phyloP scores from a whole-genome alignment of 2,329 filamentous ascomycete species.

The Calonectria hawksworthii region DNA sequence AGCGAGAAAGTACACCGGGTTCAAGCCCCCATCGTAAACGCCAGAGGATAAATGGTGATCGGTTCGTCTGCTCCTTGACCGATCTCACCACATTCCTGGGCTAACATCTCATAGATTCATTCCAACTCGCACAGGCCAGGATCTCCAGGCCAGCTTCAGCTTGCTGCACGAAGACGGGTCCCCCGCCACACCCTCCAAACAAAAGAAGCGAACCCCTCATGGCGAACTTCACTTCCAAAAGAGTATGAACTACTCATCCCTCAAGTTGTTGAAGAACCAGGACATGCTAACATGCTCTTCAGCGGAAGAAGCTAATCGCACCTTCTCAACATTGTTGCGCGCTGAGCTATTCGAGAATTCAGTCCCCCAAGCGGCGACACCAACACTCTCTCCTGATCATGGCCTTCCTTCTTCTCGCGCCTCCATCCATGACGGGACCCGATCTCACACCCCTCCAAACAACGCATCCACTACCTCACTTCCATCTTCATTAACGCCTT shows the following conservation, averaged over 20 bases:
- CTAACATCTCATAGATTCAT: conserved; percentile 79
- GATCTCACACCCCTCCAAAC: conserved; percentile 85
- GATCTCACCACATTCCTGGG: not conserved
- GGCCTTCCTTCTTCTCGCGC: conserved; percentile 65
- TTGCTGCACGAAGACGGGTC: conserved; percentile 93
- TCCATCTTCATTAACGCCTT: conserved; percentile 86
- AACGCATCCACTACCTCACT: conserved; percentile 71
- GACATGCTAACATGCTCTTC: conserved; percentile 25
- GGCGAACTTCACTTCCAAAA: conserved; percentile 95
- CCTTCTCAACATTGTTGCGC: conserved; percentile 88
- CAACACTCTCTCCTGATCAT: conserved; percentile 72
- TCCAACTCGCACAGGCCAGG: conserved; percentile 91
- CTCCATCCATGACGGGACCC: conserved; percentile 73
- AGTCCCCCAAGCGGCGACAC: conserved; percentile 83
- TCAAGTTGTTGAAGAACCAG: not conserved
- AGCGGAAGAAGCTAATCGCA: conserved; percentile 95
- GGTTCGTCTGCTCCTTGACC: conserved; percentile 57
- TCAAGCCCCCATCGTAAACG: conserved; percentile 71
- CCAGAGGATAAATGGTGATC: conserved; percentile 72
- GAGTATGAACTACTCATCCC: conserved; percentile 67
- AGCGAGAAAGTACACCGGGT: conserved; percentile 66
- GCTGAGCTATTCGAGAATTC: conserved; percentile 93
- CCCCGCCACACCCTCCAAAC: conserved; percentile 88
- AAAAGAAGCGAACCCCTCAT: conserved; percentile 87
- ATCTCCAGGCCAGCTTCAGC: conserved; percentile 93